phyloP scores from a whole-genome alignment of 306 rosid species.

The Lathyrus tuberosus region DNA sequence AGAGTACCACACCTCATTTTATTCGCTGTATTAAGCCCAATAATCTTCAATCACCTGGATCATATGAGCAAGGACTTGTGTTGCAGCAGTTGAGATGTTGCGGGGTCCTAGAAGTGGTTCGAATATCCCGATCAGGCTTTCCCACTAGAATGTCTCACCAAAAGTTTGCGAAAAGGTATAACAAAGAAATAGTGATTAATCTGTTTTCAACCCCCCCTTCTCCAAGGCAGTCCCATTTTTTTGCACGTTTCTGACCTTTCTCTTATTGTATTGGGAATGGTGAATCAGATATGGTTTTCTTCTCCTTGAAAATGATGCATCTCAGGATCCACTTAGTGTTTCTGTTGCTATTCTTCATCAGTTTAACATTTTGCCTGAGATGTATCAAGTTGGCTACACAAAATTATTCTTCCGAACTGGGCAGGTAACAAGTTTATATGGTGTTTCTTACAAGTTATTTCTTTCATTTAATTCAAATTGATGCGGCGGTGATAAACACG shows the following conservation, averaged over 20 bases:
- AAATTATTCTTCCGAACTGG: slow-evolving; percentile 97
- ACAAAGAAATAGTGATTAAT: slow-evolving; percentile 23
- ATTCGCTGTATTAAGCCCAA: slow-evolving; percentile 99
- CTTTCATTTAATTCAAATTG: slow-evolving; percentile 30
- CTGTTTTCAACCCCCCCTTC: not conserved
- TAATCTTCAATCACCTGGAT: slow-evolving; percentile 89
- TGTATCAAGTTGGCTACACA: slow-evolving; percentile 99
- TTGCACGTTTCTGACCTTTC: slow-evolving; percentile 36
- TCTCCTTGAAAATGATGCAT: slow-evolving; percentile 77
- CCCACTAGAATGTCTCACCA: slow-evolving; percentile 98
- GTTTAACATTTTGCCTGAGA: slow-evolving; percentile 91
- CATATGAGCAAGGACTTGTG: slow-evolving; percentile 93
- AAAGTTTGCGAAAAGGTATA: slow-evolving; percentile 93
- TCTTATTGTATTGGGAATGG: slow-evolving; percentile 34
- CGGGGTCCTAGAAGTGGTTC: slow-evolving; percentile 97
- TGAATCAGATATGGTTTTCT: slow-evolving; percentile 95
- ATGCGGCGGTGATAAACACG: slow-evolving; percentile 1
- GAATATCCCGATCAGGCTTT: slow-evolving; percentile 96
- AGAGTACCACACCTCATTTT: slow-evolving; percentile 96
- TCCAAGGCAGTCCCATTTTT: not conserved
- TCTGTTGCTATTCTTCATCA: slow-evolving; percentile 99
- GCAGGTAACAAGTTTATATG: slow-evolving; percentile 65
- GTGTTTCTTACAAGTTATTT: slow-evolving; percentile 12
- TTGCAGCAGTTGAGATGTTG: slow-evolving; percentile 97
- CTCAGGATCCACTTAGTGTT: slow-evolving; percentile 94